Conservation (phyloP, 2,329 filamentous ascomycete species). For the Pestalotiopsis fici region DNA sequence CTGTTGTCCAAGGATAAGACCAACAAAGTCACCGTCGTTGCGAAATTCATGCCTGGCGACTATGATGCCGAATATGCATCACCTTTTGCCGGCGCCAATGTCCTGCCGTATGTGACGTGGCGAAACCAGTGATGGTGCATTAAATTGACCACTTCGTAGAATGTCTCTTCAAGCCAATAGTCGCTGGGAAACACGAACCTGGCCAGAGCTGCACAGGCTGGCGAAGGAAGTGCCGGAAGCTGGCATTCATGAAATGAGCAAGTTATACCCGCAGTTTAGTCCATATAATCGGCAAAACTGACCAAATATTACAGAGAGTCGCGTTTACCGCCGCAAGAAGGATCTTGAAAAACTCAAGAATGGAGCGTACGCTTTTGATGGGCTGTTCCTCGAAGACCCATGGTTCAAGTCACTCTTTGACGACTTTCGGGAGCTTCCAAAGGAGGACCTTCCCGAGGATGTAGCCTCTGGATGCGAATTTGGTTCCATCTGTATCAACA, state of each 20-base stretch:
- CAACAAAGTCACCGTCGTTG: slow-evolving; percentile 65
- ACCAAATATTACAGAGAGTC: slow-evolving; percentile 37
- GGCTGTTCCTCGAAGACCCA: slow-evolving; percentile 66
- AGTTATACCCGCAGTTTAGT: neutral
- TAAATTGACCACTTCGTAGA: slow-evolving; percentile 14
- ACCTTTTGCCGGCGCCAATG: slow-evolving; percentile 31
- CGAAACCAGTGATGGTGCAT: neutral
- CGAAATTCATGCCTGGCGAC: slow-evolving; percentile 92
- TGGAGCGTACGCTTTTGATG: slow-evolving; percentile 61
- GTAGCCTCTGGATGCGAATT: slow-evolving; percentile 75
- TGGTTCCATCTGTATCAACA: slow-evolving; percentile 89
- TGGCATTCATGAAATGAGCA: slow-evolving; percentile 32
- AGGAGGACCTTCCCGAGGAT: slow-evolving; percentile 60
- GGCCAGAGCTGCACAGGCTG: slow-evolving; percentile 28
- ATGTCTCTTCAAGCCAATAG: slow-evolving; percentile 28
- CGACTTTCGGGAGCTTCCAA: slow-evolving; percentile 65
- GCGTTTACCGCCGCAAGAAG: slow-evolving; percentile 59
- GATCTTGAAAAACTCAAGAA: slow-evolving; percentile 46
- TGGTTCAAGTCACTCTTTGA: slow-evolving; percentile 75
- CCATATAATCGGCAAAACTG: neutral
- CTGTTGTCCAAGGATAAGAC: slow-evolving; percentile 29
- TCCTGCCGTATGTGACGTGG: slow-evolving; percentile 26
- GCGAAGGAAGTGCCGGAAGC: slow-evolving; percentile 33
- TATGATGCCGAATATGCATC: slow-evolving; percentile 90
- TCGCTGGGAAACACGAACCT: slow-evolving; percentile 29